These are phyloP conservation scores for Drosera capensis DNA, from an alignment of 148 eudicot species.

Conservation along the genomic window DNA sequence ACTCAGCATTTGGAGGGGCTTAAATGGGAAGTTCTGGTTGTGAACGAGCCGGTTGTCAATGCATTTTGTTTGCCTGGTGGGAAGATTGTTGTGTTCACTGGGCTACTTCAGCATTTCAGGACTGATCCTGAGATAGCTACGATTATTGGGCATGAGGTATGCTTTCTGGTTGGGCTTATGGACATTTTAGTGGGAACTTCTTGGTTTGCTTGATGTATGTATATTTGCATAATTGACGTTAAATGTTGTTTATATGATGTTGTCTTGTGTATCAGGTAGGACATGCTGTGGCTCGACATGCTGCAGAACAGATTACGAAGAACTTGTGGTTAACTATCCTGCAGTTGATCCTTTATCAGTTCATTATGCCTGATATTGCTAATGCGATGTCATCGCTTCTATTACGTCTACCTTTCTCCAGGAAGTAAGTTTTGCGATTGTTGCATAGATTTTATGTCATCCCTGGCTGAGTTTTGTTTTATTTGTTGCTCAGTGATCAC, in stretches of 20 bases:
- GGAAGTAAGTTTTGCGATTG: slow-evolving; percentile 54
- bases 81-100: slow-evolving; percentile 89
- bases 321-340: slow-evolving; percentile 60
- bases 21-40: slow-evolving; percentile 83
- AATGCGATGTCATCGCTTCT: slow-evolving; percentile 49
- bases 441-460: no score
- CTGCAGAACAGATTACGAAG: slow-evolving; percentile 63
- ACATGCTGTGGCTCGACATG: slow-evolving; percentile 83
- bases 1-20: slow-evolving; percentile 65
- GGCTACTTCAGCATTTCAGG: slow-evolving; percentile 51
- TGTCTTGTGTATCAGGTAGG: slow-evolving; percentile 32
- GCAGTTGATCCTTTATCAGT: slow-evolving; percentile 62
- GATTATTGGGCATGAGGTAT: slow-evolving; percentile 86
- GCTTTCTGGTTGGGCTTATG: background rate
- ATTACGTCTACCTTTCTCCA: slow-evolving; percentile 67
- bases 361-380: slow-evolving; percentile 62
- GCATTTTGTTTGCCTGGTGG: slow-evolving; percentile 95
- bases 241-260: background rate
- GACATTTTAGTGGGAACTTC: background rate
- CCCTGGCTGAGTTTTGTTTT: background rate
- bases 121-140: slow-evolving; percentile 79
- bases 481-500: background rate
- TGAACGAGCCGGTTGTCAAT: slow-evolving; percentile 60
- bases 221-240: background rate
- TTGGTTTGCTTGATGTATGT: background rate